Percentiles rank a stretch among this genome's conserved stretches.
These are phyloP conservation scores for Wickerhamiella bombiphila DNA, from an alignment of 805 yeast species.

Conservation along the genomic window DNA sequence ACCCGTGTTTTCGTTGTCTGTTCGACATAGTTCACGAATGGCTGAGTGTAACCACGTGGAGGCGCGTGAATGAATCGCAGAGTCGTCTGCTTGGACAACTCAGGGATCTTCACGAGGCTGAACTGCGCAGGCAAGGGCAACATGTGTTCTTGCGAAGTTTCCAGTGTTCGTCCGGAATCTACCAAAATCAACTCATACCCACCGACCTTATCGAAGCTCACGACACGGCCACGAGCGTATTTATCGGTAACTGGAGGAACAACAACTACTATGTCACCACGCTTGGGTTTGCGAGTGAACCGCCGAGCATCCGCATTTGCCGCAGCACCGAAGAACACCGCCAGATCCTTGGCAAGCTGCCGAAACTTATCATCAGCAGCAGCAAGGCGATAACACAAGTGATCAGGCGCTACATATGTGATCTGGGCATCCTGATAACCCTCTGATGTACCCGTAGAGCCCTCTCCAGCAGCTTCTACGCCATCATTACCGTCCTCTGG, in stretches of 20 bases:
- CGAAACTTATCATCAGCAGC: slow-evolving; percentile 12
- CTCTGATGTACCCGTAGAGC: slow-evolving; percentile 10
- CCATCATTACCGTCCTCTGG: slow-evolving; percentile 11
- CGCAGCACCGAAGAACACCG: slow-evolving; percentile 21
- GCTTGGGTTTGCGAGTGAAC: slow-evolving; percentile 29
- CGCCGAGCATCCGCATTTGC: slow-evolving; percentile 19
- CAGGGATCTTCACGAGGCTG: slow-evolving; percentile 27
- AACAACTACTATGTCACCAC: slow-evolving; percentile 37
- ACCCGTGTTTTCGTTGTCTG: slow-evolving; percentile 26
- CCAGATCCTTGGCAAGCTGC: slow-evolving; percentile 17
- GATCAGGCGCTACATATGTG: slow-evolving; percentile 18
- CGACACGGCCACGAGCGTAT: slow-evolving; percentile 41
- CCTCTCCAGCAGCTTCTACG: slow-evolving; percentile 8
- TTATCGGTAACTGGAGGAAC: slow-evolving; percentile 40
- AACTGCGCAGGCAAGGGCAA: slow-evolving; percentile 41
- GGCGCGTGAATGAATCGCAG: slow-evolving; percentile 44
- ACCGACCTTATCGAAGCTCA: slow-evolving; percentile 26
- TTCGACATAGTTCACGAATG: slow-evolving; percentile 40
- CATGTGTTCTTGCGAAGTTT: slow-evolving; percentile 31
- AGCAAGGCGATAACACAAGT: slow-evolving; percentile 17
- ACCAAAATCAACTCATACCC: slow-evolving; percentile 39
- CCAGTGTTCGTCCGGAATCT: slow-evolving; percentile 45
- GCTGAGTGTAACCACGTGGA: slow-evolving; percentile 42
- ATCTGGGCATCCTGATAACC: slow-evolving; percentile 25
- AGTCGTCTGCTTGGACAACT: slow-evolving; percentile 42